Evolutionary conservation across 2,329 filamentous ascomycete genomes (phyloP).

Genomic region (Trichoderma sp.): DNA sequence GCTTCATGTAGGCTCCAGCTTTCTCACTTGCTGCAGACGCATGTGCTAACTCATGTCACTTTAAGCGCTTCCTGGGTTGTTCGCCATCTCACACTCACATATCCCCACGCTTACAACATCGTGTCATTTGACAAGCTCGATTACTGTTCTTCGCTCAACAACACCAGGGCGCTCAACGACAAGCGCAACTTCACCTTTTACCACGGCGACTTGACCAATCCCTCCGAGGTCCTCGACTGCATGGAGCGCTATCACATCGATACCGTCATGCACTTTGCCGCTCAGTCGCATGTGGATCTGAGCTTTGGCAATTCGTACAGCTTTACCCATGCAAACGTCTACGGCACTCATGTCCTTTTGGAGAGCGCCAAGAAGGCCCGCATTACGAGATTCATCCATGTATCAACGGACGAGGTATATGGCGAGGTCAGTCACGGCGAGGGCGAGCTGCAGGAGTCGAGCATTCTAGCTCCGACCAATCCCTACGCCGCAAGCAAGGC

Average conservation of each 20-base stretch:
- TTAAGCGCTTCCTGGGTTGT: constrained; percentile 78
- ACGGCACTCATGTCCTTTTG: constrained; percentile 79
- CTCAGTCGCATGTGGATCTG: constrained; percentile 81
- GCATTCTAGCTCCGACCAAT: constrained; percentile 77
- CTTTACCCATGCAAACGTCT: constrained; percentile 80
- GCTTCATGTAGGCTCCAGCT: constrained; percentile 70
- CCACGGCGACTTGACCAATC: constrained; percentile 76
- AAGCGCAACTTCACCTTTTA: constrained; percentile 76
- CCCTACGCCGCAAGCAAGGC: constrained; percentile 81
- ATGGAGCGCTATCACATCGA: constrained; percentile 73
- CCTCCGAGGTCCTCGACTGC: constrained; percentile 68
- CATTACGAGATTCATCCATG: constrained; percentile 75
- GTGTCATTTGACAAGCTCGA: constrained; percentile 85
- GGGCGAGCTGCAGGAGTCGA: constrained; percentile 71
- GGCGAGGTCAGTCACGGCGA: constrained; percentile 74
- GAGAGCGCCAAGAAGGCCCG: constrained; percentile 74
- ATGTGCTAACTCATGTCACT: background rate
- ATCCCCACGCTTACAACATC: constrained; percentile 73
- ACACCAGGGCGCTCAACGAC: constrained; percentile 69
- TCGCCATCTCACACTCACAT: constrained; percentile 74
- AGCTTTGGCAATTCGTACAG: constrained; percentile 82
- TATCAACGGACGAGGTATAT: constrained; percentile 85
- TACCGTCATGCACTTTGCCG: constrained; percentile 81
- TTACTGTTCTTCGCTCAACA: constrained; percentile 79
- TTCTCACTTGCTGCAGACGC: background rate